phyloP scores from a whole-genome alignment of 202 grass and related monocot species.

The Brachypodium distachyon region DNA sequence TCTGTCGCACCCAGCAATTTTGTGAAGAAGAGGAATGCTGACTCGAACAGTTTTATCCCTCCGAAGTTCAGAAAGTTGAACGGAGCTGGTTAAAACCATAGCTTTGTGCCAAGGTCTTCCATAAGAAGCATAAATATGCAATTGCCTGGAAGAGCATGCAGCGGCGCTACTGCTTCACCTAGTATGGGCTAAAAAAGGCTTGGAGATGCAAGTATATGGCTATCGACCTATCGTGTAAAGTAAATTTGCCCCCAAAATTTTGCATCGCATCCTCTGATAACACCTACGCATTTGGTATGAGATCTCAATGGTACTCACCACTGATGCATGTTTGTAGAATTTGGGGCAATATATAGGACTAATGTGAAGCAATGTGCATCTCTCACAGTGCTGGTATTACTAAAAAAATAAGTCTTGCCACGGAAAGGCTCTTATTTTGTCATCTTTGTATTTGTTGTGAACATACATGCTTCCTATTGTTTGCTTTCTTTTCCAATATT shows the following conservation, averaged over 20 bases:
- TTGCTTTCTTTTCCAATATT: no score
- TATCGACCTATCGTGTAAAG: constrained; percentile 2
- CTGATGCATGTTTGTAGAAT: constrained; percentile 6
- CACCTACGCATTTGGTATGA: background rate
- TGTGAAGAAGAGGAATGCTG: constrained; percentile 38
- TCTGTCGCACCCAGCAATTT: constrained; percentile 28
- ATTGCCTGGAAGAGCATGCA: background rate
- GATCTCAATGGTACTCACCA: background rate
- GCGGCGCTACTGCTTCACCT: background rate
- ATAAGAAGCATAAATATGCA: background rate
- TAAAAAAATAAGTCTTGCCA: background rate
- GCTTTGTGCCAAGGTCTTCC: background rate
- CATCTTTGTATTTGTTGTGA: background rate
- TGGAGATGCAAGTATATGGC: background rate
- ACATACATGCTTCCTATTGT: background rate
- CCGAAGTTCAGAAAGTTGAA: constrained; percentile 41
- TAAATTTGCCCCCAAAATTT: background rate
- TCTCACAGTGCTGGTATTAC: background rate
- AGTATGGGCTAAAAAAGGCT: background rate
- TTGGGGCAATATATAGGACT: background rate
- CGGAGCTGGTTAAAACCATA: background rate
- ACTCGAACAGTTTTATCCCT: constrained; percentile 10
- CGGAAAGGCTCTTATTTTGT: background rate
- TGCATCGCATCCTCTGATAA: background rate
- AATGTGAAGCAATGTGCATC: background rate